A percentile compares a stretch with the other conserved stretches of the same genome.
Evolutionary conservation across 345 rosid species (phyloP).

Genomic region (Salix dunnii): DNA sequence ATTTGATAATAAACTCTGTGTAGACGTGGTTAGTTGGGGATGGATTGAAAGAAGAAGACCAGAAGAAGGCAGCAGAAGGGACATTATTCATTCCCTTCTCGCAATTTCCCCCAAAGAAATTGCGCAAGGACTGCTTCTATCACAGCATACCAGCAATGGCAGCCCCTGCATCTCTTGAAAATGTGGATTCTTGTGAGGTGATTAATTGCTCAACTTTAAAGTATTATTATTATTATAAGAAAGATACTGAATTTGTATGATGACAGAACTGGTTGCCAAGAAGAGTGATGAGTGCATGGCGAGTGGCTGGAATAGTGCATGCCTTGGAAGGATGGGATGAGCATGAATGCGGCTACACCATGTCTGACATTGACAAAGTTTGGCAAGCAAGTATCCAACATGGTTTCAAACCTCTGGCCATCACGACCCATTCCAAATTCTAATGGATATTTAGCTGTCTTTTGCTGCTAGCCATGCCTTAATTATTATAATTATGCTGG

Average conservation of each 20-base stretch:
- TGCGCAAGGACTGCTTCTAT: slow-evolving; percentile 52
- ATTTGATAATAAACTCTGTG: neutral
- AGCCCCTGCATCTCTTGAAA: slow-evolving; percentile 48
- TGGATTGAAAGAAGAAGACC: slow-evolving; percentile 45
- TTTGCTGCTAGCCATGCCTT: too few relatives aligned
- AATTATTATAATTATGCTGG: neutral
- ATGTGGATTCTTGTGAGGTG: slow-evolving; percentile 79
- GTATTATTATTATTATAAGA: neutral
- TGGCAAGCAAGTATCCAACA: slow-evolving; percentile 59
- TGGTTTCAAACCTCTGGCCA: slow-evolving; percentile 49
- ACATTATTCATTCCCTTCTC: slow-evolving; percentile 64
- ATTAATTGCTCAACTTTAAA: neutral
- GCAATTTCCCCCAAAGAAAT: slow-evolving; percentile 46
- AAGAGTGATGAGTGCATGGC: slow-evolving; percentile 79
- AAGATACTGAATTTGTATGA: neutral
- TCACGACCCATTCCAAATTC: too few relatives aligned
- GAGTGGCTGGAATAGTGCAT: slow-evolving; percentile 59
- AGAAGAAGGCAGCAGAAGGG: slow-evolving; percentile 48
- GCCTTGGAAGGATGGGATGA: slow-evolving; percentile 59
- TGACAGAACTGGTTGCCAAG: slow-evolving; percentile 66
- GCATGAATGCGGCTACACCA: slow-evolving; percentile 51
- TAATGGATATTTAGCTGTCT: too few relatives aligned
- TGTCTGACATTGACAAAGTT: slow-evolving; percentile 32
- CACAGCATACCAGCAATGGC: slow-evolving; percentile 59
- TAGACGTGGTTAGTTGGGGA: slow-evolving; percentile 69